A percentile compares a stretch with the other conserved stretches of the same genome.
Conservation (phyloP, 768 basidiomycete species). For the Rhizopogon vinicolor region DNA sequence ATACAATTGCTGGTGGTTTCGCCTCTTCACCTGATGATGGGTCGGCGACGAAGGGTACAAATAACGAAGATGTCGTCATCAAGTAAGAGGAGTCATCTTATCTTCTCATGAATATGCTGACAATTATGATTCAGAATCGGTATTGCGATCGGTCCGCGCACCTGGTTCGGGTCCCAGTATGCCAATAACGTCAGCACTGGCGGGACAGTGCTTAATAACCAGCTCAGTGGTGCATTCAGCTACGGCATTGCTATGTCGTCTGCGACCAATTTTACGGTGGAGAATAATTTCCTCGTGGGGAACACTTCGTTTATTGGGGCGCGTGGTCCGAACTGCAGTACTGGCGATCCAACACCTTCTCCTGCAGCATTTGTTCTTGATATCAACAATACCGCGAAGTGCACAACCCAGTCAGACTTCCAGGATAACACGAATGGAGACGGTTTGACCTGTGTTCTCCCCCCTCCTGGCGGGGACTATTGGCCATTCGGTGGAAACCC, state of each 20-base stretch:
- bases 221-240: conserved; percentile 62
- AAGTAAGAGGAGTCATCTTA: conserved; percentile 44
- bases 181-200: conserved; percentile 48
- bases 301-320: conserved; percentile 76
- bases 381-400: conserved; percentile 32
- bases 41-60: conserved; percentile 46
- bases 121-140: conserved; percentile 49
- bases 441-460: conserved; percentile 60
- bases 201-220: conserved; percentile 56
- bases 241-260: conserved; percentile 68
- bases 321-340: conserved; percentile 60
- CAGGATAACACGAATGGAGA: conserved; percentile 46
- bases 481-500: conserved; percentile 69
- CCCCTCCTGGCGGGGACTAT: conserved; percentile 61
- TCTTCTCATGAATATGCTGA: conserved; percentile 3
- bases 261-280: conserved; percentile 61
- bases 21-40: conserved; percentile 41
- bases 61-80: conserved; percentile 56
- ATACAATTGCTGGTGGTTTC: conserved; percentile 66
- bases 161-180: conserved; percentile 65
- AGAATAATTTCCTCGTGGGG: conserved; percentile 54
- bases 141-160: conserved; percentile 74
- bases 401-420: conserved; percentile 51
- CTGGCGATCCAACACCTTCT: conserved; percentile 41
- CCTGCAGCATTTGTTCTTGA: conserved; percentile 61